Evolutionary conservation across 306 rosid genomes (phyloP).

Genomic region (Castanea crenata): DNA sequence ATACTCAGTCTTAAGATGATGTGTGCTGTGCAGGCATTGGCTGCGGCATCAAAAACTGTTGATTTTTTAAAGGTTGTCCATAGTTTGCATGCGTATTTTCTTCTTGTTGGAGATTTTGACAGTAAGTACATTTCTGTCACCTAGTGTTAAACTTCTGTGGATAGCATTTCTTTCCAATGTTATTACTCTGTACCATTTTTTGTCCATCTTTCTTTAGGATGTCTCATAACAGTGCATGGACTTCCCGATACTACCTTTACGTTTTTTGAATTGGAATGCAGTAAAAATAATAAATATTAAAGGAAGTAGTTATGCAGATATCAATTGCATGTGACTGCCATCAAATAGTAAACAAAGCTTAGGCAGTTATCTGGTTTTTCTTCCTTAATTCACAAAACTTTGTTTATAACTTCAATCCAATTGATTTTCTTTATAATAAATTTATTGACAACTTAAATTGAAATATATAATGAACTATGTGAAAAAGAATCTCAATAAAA

Average conservation of each 20-base stretch:
- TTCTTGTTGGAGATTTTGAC: constrained; percentile 79
- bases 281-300: background rate
- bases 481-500: no score
- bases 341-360: background rate
- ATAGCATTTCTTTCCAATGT: background rate
- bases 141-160: constrained; percentile 20
- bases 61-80: constrained; percentile 84
- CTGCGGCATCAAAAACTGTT: constrained; percentile 97
- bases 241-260: background rate
- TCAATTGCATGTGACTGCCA: background rate
- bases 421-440: no score
- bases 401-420: no score
- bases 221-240: background rate
- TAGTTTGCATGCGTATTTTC: constrained; percentile 87
- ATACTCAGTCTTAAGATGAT: constrained; percentile 15
- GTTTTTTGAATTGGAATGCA: background rate
- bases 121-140: constrained; percentile 49
- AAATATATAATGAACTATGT: no score
- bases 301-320: background rate
- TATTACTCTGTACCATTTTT: background rate
- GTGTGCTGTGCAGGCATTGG: constrained; percentile 69
- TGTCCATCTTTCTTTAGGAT: background rate
- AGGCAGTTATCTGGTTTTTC: no score
- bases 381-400: no score
- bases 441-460: no score